A percentile compares a stretch with the other conserved stretches of the same genome.
Conservation (phyloP, 192 early-diverging fungal species). For the Backusella parvicylindrica region DNA sequence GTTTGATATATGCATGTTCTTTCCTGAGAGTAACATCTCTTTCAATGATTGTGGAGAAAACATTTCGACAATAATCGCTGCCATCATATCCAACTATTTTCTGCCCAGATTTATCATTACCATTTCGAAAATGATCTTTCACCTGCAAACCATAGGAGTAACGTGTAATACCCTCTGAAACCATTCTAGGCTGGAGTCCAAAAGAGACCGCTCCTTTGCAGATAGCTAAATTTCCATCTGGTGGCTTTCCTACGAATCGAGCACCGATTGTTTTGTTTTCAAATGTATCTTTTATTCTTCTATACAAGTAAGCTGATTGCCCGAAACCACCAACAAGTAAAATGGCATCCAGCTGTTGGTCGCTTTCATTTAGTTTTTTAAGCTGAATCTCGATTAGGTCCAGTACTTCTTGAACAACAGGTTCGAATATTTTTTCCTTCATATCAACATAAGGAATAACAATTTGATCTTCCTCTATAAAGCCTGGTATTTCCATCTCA, state of each 20-base stretch:
- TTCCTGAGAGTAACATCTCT: not conserved
- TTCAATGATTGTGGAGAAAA: not conserved
- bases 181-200: conserved; percentile 41
- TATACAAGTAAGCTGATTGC: conserved; percentile 47
- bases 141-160: conserved; percentile 46
- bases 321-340: conserved; percentile 54
- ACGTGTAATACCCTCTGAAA: conserved; percentile 43
- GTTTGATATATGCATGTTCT: not conserved
- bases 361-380: conserved; percentile 22
- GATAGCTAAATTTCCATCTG: conserved; percentile 42
- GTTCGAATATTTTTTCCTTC: conserved; percentile 43
- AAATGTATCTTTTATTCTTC: conserved; percentile 39
- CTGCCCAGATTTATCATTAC: not conserved
- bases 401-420: conserved; percentile 41
- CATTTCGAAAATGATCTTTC: conserved; percentile 26
- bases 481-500: not conserved
- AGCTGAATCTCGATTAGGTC: conserved; percentile 44
- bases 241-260: conserved; percentile 40
- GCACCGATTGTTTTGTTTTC: conserved; percentile 34
- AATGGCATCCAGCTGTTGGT: conserved; percentile 33
- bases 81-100: not conserved
- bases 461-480: conserved; percentile 24
- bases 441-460: conserved; percentile 40
- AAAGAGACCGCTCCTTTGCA: conserved; percentile 50
- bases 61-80: not conserved